These are phyloP conservation scores for Alternaria tenuissima DNA, from an alignment of 2,329 filamentous ascomycete genomes.

Conservation along the genomic window DNA sequence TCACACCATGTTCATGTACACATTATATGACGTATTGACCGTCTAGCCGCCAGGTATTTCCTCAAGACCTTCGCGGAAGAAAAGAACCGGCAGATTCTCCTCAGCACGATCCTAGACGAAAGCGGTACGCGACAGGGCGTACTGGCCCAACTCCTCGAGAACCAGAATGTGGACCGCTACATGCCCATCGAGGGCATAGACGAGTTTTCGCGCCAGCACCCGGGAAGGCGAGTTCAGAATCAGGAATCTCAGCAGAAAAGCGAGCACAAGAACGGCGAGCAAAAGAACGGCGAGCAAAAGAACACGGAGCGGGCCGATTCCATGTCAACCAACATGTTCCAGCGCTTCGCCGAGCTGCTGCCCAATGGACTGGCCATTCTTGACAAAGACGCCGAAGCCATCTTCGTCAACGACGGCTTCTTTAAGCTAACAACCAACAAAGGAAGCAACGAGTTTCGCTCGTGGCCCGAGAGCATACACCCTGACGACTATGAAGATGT, in stretches of 20 bases:
- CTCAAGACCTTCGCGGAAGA: slow-evolving; percentile 25
- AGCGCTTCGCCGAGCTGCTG: slow-evolving; percentile 56
- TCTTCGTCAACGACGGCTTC: slow-evolving; percentile 59
- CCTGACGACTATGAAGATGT: slow-evolving; percentile 55
- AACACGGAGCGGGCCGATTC: slow-evolving; percentile 30
- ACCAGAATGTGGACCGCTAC: slow-evolving; percentile 30
- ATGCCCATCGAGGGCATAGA: slow-evolving; percentile 38
- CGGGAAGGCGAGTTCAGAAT: slow-evolving; percentile 22
- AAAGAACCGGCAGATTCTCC: slow-evolving; percentile 32
- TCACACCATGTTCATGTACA: slow-evolving; percentile 3
- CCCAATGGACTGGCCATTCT: slow-evolving; percentile 58
- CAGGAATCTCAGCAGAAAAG: slow-evolving; percentile 11
- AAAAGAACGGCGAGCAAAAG: neutral
- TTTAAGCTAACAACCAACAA: slow-evolving; percentile 56
- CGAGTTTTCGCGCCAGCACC: slow-evolving; percentile 22
- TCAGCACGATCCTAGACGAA: slow-evolving; percentile 46
- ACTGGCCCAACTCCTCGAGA: slow-evolving; percentile 42
- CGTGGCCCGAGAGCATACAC: slow-evolving; percentile 58
- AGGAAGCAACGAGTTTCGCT: slow-evolving; percentile 51
- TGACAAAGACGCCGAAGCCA: slow-evolving; percentile 54
- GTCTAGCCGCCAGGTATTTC: slow-evolving; percentile 38
- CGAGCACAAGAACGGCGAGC: neutral
- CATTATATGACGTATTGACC: slow-evolving; percentile 16
- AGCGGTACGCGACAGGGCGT: slow-evolving; percentile 43
- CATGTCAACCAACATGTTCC: slow-evolving; percentile 55